Base-by-base conservation (phyloP, 192 early-diverging fungal species). In the Coemansia aciculifera region DNA sequence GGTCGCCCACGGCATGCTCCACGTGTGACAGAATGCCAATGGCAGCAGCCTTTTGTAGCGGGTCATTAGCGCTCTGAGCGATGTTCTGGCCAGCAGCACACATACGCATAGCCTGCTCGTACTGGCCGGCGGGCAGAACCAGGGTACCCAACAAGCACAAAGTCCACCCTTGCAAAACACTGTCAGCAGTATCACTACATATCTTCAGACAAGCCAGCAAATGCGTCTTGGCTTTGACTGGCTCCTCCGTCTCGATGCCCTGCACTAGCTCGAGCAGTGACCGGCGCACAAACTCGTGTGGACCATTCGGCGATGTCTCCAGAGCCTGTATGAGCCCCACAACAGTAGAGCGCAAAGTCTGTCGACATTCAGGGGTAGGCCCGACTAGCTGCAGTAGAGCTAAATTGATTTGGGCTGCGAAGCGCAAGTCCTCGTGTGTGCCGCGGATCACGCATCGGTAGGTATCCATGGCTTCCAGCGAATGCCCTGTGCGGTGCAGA, bases 21-120 rank as follows among this genome's bases (percentile, higher is more conserved):
- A 81, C 73, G 3, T 70, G 66, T 5, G 73, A 51, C n/a, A 81
- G 64, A 31, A 81, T 75, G 1, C 78, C 78, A 24, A 81, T 70
- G 10, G 78, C 78, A 12, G 78, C 73, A 3, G 78, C 78, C 34
- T 81, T 81, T 61, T 81, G 78, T 23, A 81, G 68, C 17, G 73
- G 73, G 44, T 81, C 78, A 40, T 73, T 67, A 2, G 64, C 70
- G 11, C 67, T 32, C 66, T 81, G 78, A 9, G 78, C 78, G 23
- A 81, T 81, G 27, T 70, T 44, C 68, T 81, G 78, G 0, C 70
- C 71, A 2, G 73, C 73, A 0, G 63, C 78, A 31, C 78, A 81
- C 73, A 75, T 81, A 56, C 75, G 72, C 78, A 81, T 73, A 6
- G 78, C 73, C 62, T 81, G 78, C 6, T 59, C 73, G 62, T 81